Conservation (phyloP, 2,329 filamentous ascomycete species). For the Penicillium brevicompactum region DNA sequence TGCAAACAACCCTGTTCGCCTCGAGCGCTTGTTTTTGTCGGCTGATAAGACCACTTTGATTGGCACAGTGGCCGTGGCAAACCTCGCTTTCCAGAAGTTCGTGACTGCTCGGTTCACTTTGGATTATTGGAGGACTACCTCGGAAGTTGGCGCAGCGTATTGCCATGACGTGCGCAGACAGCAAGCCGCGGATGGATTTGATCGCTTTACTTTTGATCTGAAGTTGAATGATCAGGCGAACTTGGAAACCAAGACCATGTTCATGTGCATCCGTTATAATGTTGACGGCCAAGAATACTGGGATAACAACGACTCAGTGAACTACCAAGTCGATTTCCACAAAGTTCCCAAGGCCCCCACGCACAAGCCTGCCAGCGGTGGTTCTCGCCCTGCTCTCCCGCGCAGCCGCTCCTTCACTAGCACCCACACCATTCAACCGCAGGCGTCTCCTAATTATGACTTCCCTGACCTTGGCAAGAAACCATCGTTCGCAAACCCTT, state of each 20-base stretch:
- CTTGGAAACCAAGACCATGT: conserved; percentile 87
- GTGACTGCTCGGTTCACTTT: conserved; percentile 94
- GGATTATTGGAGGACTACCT: conserved; percentile 98
- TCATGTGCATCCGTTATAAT: conserved; percentile 85
- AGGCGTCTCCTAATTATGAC: conserved; percentile 65
- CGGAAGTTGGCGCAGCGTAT: conserved; percentile 88
- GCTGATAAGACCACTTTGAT: conserved; percentile 83
- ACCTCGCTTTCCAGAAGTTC: conserved; percentile 84
- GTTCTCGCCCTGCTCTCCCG: conserved; percentile 60
- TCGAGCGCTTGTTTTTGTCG: conserved; percentile 87
- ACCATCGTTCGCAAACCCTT: conserved; percentile 59
- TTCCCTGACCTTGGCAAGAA: conserved; percentile 65
- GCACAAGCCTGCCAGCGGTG: conserved; percentile 50
- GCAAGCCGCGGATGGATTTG: conserved; percentile 66
- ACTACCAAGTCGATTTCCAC: conserved; percentile 92
- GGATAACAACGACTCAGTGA: conserved; percentile 87
- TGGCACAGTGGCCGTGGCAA: conserved; percentile 81
- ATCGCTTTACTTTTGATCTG: conserved; percentile 93
- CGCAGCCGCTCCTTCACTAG: conserved; percentile 65
- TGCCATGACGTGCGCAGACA: conserved; percentile 73
- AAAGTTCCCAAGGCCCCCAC: conserved; percentile 71
- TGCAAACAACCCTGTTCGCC: conserved; percentile 64
- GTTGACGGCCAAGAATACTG: conserved; percentile 85
- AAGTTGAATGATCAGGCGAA: conserved; percentile 89
- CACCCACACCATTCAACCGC: conserved; percentile 52